These are phyloP conservation scores for Phaeoacremonium minimum DNA, from an alignment of 2,329 filamentous ascomycete species.

Conservation along the genomic window DNA sequence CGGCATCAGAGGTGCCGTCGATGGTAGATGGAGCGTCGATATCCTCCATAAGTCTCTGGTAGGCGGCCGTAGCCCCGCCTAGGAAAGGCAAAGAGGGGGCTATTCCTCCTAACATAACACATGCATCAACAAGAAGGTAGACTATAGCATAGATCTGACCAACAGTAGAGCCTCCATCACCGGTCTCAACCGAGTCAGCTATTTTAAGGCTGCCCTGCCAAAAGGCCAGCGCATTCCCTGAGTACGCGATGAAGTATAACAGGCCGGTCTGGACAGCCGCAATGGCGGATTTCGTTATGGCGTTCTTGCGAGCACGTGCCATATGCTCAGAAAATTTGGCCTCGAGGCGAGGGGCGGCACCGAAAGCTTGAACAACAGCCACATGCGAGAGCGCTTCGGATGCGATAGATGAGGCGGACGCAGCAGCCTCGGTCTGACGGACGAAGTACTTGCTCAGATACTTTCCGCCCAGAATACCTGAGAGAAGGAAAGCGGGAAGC, in stretches of 20 bases:
- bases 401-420: constrained; percentile 57
- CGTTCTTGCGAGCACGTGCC: constrained; percentile 25
- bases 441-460: constrained; percentile 50
- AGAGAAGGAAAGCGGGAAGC: constrained; percentile 58
- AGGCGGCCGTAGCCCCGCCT: constrained; percentile 52
- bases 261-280: constrained; percentile 55
- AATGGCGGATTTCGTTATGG: constrained; percentile 51
- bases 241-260: constrained; percentile 63
- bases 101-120: too few species aligned
- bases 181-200: constrained; percentile 18
- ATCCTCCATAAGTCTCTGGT: constrained; percentile 51
- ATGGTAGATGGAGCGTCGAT: constrained; percentile 48
- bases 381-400: constrained; percentile 59
- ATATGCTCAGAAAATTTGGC: constrained; percentile 40
- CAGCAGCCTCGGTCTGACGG: constrained; percentile 49
- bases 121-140: constrained; percentile 49
- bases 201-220: constrained; percentile 54
- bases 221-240: constrained; percentile 60
- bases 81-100: too few species aligned
- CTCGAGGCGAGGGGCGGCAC: constrained; percentile 55
- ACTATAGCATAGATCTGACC: constrained; percentile 52
- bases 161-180: constrained; percentile 29
- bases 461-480: constrained; percentile 53
- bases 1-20: constrained; percentile 28
- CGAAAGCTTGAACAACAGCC: constrained; percentile 61